Percentiles rank a stretch among this genome's conserved stretches.
phyloP scores from a whole-genome alignment of 768 basidiomycete species.

The Tulasnella sp. region DNA sequence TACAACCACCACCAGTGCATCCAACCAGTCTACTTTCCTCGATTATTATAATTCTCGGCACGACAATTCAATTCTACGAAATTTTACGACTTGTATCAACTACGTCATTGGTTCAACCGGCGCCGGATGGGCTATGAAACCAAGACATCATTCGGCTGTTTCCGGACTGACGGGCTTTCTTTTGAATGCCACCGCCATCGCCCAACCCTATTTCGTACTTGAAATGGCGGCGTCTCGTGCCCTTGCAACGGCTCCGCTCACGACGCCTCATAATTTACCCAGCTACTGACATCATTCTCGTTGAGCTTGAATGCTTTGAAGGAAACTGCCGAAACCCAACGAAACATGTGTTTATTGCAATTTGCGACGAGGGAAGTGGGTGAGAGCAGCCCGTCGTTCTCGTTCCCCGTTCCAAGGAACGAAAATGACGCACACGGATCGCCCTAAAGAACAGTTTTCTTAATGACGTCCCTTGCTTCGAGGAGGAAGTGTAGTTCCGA shows the following conservation, averaged over 20 bases:
- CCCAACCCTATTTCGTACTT: not conserved
- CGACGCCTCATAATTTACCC: too few relatives aligned
- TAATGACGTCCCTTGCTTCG: not conserved
- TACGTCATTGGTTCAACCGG: not conserved
- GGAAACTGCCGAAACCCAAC: not conserved
- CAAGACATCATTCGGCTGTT: too few relatives aligned
- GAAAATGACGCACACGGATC: not conserved
- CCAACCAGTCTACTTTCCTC: not conserved
- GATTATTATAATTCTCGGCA: not conserved
- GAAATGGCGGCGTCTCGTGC: too few relatives aligned
- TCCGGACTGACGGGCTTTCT: not conserved
- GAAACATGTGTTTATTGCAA: not conserved
- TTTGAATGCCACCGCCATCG: not conserved
- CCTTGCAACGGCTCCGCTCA: not conserved
- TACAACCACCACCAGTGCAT: not conserved
- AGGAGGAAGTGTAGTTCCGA: not conserved
- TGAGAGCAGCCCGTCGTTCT: not conserved
- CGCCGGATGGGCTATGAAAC: not conserved
- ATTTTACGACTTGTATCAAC: not conserved
- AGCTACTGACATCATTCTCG: not conserved
- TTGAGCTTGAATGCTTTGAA: not conserved
- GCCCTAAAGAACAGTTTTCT: not conserved
- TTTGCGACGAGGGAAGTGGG: not conserved
- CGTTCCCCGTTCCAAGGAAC: too few relatives aligned
- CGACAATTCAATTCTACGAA: not conserved